A percentile compares a stretch with the other conserved stretches of the same genome.
These are phyloP conservation scores for Desmodesmus armatus DNA, from an alignment of 139 green algal genomes.

Conservation along the genomic window DNA sequence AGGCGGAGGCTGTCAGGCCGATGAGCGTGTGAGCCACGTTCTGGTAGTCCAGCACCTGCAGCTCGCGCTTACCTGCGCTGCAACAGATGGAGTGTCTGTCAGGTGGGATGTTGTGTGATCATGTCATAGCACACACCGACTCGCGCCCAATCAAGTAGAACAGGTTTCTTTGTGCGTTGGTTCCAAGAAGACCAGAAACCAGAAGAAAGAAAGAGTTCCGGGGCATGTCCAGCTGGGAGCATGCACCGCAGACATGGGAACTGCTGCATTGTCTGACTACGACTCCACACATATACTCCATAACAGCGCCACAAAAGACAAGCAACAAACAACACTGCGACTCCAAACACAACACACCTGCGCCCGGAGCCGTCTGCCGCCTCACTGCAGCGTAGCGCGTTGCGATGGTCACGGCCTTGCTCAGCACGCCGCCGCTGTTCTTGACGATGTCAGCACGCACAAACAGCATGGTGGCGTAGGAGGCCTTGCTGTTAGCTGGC, in stretches of 20 bases:
- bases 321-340: too few species aligned
- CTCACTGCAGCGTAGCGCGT: constrained; percentile 87
- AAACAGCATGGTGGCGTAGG: constrained; percentile 95
- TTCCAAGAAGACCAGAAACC: too few species aligned
- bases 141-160: too few species aligned
- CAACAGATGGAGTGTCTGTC: neutral
- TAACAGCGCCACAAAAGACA: too few species aligned
- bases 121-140: too few species aligned
- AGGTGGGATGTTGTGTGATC: neutral
- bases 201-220: too few species aligned
- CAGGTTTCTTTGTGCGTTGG: too few species aligned
- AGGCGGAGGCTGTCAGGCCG: constrained; percentile 83
- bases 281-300: too few species aligned
- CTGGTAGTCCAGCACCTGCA: constrained; percentile 96
- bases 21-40: constrained; percentile 87
- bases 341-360: constrained; percentile 56
- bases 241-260: too few species aligned
- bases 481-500: constrained; percentile 87
- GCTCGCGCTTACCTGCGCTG: constrained; percentile 32
- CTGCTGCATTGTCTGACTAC: too few species aligned
- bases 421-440: constrained; percentile 66
- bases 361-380: constrained; percentile 78
- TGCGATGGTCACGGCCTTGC: constrained; percentile 87
- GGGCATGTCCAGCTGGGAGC: too few species aligned
- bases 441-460: constrained; percentile 91